A percentile compares a stretch with the other conserved stretches of the same genome.
These are phyloP conservation scores for Komagataella pastoris DNA, from an alignment of 805 yeast genomes.

Conservation along the genomic window DNA sequence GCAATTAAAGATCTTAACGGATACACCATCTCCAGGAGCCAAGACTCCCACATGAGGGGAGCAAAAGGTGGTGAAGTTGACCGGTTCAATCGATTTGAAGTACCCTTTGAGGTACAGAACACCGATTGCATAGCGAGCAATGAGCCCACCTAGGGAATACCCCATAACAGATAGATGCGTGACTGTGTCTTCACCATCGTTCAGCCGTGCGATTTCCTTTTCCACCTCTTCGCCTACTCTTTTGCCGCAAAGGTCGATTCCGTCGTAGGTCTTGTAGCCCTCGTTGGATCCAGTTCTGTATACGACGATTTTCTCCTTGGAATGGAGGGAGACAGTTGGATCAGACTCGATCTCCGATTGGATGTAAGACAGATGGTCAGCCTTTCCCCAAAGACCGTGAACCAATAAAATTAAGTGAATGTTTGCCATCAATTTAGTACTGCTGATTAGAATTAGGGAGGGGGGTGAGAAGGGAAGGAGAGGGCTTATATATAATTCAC, in stretches of 20 bases:
- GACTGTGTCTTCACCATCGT: slow-evolving; percentile 23
- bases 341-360: slow-evolving; percentile 27
- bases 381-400: slow-evolving; percentile 65
- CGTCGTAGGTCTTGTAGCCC: slow-evolving; percentile 75
- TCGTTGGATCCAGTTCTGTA: slow-evolving; percentile 46
- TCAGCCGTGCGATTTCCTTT: slow-evolving; percentile 17
- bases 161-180: slow-evolving; percentile 70
- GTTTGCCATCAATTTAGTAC: not conserved
- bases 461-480: not conserved
- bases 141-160: slow-evolving; percentile 80
- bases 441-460: not conserved
- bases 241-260: slow-evolving; percentile 74
- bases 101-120: slow-evolving; percentile 37
- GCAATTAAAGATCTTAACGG: slow-evolving; percentile 43
- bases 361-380: slow-evolving; percentile 52
- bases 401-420: not conserved
- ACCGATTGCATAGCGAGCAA: slow-evolving; percentile 75
- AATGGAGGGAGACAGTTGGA: slow-evolving; percentile 13
- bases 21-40: slow-evolving; percentile 40
- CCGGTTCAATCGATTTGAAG: slow-evolving; percentile 37
- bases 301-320: slow-evolving; percentile 20
- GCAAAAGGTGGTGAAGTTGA: slow-evolving; percentile 48
- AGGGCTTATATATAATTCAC: not conserved
- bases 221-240: slow-evolving; percentile 60
- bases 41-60: slow-evolving; percentile 60